Percentiles rank a stretch among this genome's conserved stretches.
These are phyloP conservation scores for Cyberlindnera veronae DNA, from an alignment of 805 yeast genomes.

Conservation along the genomic window DNA sequence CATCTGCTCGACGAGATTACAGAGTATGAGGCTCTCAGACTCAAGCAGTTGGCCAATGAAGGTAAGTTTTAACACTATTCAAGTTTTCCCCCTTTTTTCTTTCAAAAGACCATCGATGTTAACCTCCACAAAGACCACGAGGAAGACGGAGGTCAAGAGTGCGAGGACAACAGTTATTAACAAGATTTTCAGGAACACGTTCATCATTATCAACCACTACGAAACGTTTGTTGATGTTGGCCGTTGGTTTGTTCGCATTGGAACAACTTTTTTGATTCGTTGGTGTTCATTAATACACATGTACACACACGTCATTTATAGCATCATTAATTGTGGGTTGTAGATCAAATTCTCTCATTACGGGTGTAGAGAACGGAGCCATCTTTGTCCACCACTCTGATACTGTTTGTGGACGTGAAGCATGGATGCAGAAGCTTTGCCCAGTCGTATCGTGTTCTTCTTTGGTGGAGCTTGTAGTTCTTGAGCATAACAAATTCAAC, in stretches of 20 bases:
- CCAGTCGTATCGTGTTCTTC: slow-evolving; percentile 38
- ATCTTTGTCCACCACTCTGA: slow-evolving; percentile 35
- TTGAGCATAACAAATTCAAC: slow-evolving; percentile 36
- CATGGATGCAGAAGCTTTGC: slow-evolving; percentile 33
- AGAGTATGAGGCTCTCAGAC: slow-evolving; percentile 25
- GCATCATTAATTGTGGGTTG: not conserved
- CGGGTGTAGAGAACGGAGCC: slow-evolving; percentile 41
- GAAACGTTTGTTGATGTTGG: not conserved
- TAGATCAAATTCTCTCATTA: slow-evolving; percentile 8
- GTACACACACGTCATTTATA: not conserved
- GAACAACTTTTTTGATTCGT: not conserved
- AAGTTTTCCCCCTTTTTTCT: not conserved
- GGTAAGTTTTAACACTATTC: slow-evolving; percentile 19
- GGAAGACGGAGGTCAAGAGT: not conserved
- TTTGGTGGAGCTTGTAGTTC: slow-evolving; percentile 35
- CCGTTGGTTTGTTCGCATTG: not conserved
- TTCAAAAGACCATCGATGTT: slow-evolving; percentile 4
- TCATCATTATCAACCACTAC: not conserved
- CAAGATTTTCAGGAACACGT: not conserved
- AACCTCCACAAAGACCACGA: slow-evolving; percentile 11
- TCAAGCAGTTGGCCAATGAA: slow-evolving; percentile 19
- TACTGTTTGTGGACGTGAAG: slow-evolving; percentile 31
- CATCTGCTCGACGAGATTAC: slow-evolving; percentile 22
- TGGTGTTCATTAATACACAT: not conserved
- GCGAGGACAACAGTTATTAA: slow-evolving; percentile 10